A percentile compares a stretch with the other conserved stretches of the same genome.
These are phyloP conservation scores for Gnaphalium uliginosum DNA, from an alignment of 129 eudicot species.

Conservation along the genomic window DNA sequence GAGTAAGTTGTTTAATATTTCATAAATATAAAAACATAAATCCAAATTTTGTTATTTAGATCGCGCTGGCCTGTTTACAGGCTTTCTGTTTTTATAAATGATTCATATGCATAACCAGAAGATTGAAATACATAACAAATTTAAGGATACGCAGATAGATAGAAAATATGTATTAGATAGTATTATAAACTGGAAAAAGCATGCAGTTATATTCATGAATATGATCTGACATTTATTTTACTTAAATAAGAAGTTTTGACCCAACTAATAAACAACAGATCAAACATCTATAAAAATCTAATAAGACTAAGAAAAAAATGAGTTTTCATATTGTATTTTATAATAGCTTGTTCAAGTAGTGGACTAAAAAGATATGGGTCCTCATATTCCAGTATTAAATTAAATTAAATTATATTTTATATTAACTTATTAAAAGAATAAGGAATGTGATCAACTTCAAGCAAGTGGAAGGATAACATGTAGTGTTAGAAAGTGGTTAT, in stretches of 20 bases:
- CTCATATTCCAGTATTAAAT: background rate
- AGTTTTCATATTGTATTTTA: background rate
- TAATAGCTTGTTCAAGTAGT: background rate
- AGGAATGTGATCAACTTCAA: conserved; percentile 20
- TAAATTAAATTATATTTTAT: too few species aligned
- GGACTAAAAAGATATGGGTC: background rate
- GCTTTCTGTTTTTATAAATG: background rate
- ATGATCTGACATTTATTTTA: background rate
- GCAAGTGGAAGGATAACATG: conserved; percentile 20
- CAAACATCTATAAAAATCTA: background rate
- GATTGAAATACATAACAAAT: background rate
- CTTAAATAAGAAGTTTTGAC: background rate
- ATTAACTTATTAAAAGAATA: background rate
- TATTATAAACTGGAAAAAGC: background rate
- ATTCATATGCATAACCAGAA: background rate
- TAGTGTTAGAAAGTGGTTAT: conserved; percentile 16
- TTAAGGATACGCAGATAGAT: background rate
- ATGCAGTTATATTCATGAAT: background rate
- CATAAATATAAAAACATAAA: background rate
- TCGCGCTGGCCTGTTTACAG: background rate
- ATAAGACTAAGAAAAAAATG: background rate
- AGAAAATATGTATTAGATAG: background rate
- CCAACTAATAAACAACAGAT: background rate
- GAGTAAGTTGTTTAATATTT: background rate
- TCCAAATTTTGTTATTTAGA: background rate